Evolutionary conservation across 345 rosid genomes (phyloP), one percentile per base, ranked within the genome.

Genomic region (Ceriops zippeliana): DNA sequence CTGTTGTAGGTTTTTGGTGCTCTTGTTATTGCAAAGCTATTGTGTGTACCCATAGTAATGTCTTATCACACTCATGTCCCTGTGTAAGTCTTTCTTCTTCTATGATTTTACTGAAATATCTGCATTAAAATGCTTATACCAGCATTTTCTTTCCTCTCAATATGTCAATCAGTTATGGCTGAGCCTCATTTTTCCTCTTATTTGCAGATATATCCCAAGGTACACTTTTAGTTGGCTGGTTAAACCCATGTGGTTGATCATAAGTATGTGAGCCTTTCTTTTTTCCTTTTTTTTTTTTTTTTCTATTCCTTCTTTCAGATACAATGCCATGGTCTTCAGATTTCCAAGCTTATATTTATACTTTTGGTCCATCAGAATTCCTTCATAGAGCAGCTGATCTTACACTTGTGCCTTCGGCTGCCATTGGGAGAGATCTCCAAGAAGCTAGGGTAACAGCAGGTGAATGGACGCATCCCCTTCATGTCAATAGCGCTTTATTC

Each of bases 11-110:
- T 95, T 61, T 95, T 95, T 73, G 97, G 99, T 68, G 99, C 99
- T 26, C 90, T 95, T 9, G 75, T 75, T 34, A 95, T 95, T 72
- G 91, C 96, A 46, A 95, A 95, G 79, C 70, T 95, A 78, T 66
- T 95, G 68, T 84, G 84, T 9, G 97, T 95, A n/a, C 99, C 99
- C 52, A 87, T 95, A 30, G 97, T 95, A 69, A 91, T 95, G 99
- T 95, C 99, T 37, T 91, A 95, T 75, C 99, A 95, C 81, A 95
- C 98, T 68, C 99, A 95, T 67, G 99, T 95, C 63, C 99, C 99
- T 49, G 97, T 95, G 99, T 95, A 81, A 88, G 99, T 83, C 31
- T 75, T 59, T 26, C 56, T 56, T 65, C 52, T 68, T 49, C 69
- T 28, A 21, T 10, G 2, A 26, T 70, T 62, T 65, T 38, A 62